Evolutionary conservation across 2,329 filamentous ascomycete species (phyloP), one percentile per base, ranked within the genome.

Genomic region (Paracoccidioides brasiliensis): DNA sequence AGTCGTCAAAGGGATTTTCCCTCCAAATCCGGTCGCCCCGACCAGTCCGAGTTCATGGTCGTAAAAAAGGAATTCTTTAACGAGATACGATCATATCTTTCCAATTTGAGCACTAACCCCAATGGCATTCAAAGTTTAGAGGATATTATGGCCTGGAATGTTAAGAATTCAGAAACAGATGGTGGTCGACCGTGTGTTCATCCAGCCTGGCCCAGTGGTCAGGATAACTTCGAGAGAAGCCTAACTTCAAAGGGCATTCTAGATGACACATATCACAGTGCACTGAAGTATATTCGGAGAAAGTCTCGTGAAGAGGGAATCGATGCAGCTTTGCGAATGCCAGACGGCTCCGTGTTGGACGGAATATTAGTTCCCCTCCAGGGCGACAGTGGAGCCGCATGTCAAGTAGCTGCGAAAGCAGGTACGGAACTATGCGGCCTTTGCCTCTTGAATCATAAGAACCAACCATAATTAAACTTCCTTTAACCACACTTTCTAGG

Each of bases 21-120:
- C 3, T 54, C 53, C 42, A 33, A 57, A 53, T 9, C 7, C 12
- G 56, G 52, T 14, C 44, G 53, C 8, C 56, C 56, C 10, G 41
- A 88, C 58, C 80, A 88, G 68, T 87, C 82, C 12, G 85, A 88
- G 66, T 88, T 84, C 69, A 86, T 82, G 0, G 80, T 84, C 51
- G 76, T 89, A 60, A 88, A 87, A 67, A 80, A 83, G 0, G 70
- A 74, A n/a, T 74, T 77, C 44, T 76, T 80, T 62, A 80, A 84
- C 68, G 79, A 85, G 67, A 79, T 88, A 66, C 76, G 77, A 55
- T 67, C 72, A 0, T 88, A 88, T 61, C 78, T 88, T 0, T 73
- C 78, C 0, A 50, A 22, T 42, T 35, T 57, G 10, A 78, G 82
- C 60, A 74, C 88, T 0, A 69, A 73, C 30, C 85, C 86, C 69